A percentile compares a stretch with the other conserved stretches of the same genome.
phyloP scores from a whole-genome alignment of 73 alveolate genomes.

The Tetrahymena malaccensis region DNA sequence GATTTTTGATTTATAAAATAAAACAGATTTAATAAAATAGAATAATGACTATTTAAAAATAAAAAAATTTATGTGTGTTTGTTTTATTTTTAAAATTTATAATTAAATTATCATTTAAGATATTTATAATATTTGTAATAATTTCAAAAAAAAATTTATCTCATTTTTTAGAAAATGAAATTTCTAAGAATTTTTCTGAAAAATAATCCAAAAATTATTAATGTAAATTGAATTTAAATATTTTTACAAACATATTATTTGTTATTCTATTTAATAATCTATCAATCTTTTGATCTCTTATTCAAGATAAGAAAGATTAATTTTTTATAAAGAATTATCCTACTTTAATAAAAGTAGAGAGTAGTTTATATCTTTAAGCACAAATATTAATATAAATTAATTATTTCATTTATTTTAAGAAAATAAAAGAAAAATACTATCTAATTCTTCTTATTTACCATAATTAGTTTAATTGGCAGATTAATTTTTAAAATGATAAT shows the following conservation, averaged over 20 bases:
- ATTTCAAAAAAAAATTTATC: too few relatives aligned
- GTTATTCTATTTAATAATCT: too few relatives aligned
- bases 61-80: too few relatives aligned
- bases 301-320: not conserved
- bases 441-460: not conserved
- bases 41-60: too few relatives aligned
- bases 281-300: not conserved
- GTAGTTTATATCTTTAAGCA: not conserved
- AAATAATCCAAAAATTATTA: too few relatives aligned
- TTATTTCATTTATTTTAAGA: not conserved
- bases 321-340: not conserved
- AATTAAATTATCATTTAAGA: too few relatives aligned
- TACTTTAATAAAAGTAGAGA: not conserved
- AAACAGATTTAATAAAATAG: too few relatives aligned
- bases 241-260: too few relatives aligned
- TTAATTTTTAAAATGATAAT: not conserved
- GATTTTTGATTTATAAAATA: too few relatives aligned
- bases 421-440: not conserved
- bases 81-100: too few relatives aligned
- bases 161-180: not conserved
- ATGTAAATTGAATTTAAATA: too few relatives aligned
- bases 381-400: not conserved
- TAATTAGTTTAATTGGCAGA: not conserved
- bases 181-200: not conserved
- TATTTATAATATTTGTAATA: too few relatives aligned